Conservation (phyloP, 345 rosid genomes). For the Bruguiera gymnorhiza region DNA sequence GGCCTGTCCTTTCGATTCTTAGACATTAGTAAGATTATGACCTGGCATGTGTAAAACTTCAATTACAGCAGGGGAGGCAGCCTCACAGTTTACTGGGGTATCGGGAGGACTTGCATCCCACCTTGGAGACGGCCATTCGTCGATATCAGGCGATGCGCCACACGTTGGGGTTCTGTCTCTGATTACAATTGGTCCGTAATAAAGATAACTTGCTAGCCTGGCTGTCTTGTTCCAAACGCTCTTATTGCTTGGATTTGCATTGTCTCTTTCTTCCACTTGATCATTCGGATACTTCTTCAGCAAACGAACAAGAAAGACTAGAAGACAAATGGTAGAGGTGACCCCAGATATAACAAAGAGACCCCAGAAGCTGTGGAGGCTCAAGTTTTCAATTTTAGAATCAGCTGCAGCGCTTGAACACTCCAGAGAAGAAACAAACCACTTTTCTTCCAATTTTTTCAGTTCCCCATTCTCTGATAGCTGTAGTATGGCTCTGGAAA, state of each 20-base stretch:
- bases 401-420: slow-evolving; percentile 24
- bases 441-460: slow-evolving; percentile 21
- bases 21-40: neutral
- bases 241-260: neutral
- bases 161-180: neutral
- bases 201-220: slow-evolving; percentile 11
- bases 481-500: slow-evolving; percentile 44
- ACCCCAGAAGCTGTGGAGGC: slow-evolving; percentile 44
- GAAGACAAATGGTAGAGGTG: slow-evolving; percentile 37
- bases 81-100: neutral
- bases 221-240: slow-evolving; percentile 15
- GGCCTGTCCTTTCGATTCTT: neutral
- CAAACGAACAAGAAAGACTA: slow-evolving; percentile 22
- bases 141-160: neutral
- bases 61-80: neutral
- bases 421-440: slow-evolving; percentile 24
- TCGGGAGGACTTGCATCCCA: slow-evolving; percentile 11
- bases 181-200: neutral
- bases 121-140: slow-evolving; percentile 13
- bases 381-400: slow-evolving; percentile 23
- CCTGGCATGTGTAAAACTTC: neutral
- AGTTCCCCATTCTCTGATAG: slow-evolving; percentile 41
- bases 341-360: slow-evolving; percentile 35
- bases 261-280: neutral
- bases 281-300: neutral